Percentiles rank a stretch among this genome's conserved stretches.
Evolutionary conservation across 176 grass and related monocot genomes (phyloP).

Genomic region (Neostapfia colusana): DNA sequence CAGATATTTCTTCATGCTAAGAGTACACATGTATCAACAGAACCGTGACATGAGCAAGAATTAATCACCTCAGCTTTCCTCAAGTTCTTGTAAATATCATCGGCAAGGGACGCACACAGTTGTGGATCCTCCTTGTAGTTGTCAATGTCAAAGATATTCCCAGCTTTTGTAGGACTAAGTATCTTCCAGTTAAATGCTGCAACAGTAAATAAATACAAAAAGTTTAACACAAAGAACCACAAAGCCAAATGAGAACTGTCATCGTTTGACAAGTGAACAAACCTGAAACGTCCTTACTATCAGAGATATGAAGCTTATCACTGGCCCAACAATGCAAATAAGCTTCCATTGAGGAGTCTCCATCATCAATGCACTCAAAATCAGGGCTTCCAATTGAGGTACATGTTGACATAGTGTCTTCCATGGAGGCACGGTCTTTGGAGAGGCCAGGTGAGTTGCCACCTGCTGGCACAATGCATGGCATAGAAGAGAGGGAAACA

Average conservation of each 20-base stretch:
- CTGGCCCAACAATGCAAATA: slow-evolving; percentile 54
- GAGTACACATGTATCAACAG: background rate
- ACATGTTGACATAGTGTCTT: slow-evolving; percentile 58
- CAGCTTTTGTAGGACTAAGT: slow-evolving; percentile 50
- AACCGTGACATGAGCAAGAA: slow-evolving; percentile 17
- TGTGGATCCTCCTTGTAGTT: slow-evolving; percentile 54
- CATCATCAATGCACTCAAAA: slow-evolving; percentile 58
- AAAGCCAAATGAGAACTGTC: background rate
- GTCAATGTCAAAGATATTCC: slow-evolving; percentile 33
- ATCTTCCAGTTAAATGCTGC: slow-evolving; percentile 47
- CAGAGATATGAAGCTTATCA: slow-evolving; percentile 64
- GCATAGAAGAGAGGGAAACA: background rate
- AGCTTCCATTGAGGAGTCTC: slow-evolving; percentile 41
- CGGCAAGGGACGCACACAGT: slow-evolving; percentile 61
- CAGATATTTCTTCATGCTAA: background rate
- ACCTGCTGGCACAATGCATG: slow-evolving; percentile 15
- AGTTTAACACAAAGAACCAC: slow-evolving; percentile 6
- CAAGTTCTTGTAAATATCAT: slow-evolving; percentile 55
- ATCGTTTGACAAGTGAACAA: slow-evolving; percentile 24
- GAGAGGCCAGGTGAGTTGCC: background rate
- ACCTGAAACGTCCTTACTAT: slow-evolving; percentile 50
- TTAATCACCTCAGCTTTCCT: slow-evolving; percentile 66
- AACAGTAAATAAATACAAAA: slow-evolving; percentile 24
- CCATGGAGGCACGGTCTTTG: background rate
- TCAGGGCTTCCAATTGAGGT: slow-evolving; percentile 67